phyloP scores from a whole-genome alignment of 805 yeast species.

The Cyberlindnera samutprakarnensis region DNA sequence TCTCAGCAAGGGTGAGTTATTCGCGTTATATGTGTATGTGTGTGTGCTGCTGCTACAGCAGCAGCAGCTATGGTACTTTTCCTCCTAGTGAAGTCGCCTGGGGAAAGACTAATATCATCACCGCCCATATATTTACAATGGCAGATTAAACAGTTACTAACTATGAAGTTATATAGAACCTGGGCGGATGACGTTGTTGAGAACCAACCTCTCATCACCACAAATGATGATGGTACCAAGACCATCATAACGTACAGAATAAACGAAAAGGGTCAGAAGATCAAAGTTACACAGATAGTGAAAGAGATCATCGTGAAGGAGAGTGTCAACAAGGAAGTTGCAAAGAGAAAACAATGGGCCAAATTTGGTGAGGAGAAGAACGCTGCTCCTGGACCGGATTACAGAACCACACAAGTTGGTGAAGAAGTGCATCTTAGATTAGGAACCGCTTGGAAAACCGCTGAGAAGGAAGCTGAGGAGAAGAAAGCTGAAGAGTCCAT shows the following conservation, averaged over 20 bases:
- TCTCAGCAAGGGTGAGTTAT: too few species aligned
- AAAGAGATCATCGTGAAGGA: conserved; percentile 71
- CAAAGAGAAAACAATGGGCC: conserved; percentile 81
- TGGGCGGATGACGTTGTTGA: conserved; percentile 47
- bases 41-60: too few species aligned
- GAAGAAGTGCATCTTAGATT: conserved; percentile 74
- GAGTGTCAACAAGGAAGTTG: conserved; percentile 76
- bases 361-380: conserved; percentile 79
- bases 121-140: too few species aligned
- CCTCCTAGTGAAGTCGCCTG: too few species aligned
- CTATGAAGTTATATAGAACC: too few species aligned
- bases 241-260: conserved; percentile 73
- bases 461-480: conserved; percentile 63
- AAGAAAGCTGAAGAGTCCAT: conserved; percentile 39
- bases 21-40: too few species aligned
- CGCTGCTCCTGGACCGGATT: conserved; percentile 79
- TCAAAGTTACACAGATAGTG: conserved; percentile 80
- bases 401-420: conserved; percentile 80
- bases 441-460: conserved; percentile 70
- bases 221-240: conserved; percentile 83
- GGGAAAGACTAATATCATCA: too few species aligned
- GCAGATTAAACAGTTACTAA: too few species aligned
- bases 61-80: too few species aligned
- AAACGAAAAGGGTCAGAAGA: conserved; percentile 75
- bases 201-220: conserved; percentile 66